These are phyloP conservation scores for Cladophialophora exuberans DNA, from an alignment of 2,329 filamentous ascomycete genomes.

Conservation along the genomic window DNA sequence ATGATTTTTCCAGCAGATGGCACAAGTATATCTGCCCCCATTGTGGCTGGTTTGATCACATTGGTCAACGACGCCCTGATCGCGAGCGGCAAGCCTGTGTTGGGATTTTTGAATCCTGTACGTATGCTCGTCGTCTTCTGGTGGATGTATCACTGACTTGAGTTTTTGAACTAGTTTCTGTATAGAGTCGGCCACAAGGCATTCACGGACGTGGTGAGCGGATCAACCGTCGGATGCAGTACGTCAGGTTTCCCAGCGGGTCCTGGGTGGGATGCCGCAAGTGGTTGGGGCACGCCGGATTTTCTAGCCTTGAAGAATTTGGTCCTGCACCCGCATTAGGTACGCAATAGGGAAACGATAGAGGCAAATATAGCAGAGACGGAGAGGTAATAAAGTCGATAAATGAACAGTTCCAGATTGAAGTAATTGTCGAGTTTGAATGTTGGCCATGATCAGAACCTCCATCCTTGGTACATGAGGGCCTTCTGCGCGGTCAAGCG, in stretches of 20 bases:
- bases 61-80: neutral
- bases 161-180: neutral
- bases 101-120: neutral
- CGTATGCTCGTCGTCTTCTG: neutral
- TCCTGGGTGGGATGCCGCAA: neutral
- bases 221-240: neutral
- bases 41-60: neutral
- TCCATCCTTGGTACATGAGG: neutral
- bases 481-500: neutral
- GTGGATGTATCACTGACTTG: neutral
- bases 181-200: neutral
- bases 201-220: neutral
- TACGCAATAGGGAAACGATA: neutral
- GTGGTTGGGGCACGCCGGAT: neutral
- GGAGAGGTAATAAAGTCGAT: no score
- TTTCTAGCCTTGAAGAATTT: neutral
- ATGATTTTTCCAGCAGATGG: neutral
- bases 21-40: neutral
- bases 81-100: neutral
- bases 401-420: no score
- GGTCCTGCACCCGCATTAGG: no score
- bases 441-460: neutral
- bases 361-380: neutral
- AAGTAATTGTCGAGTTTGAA: neutral
- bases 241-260: neutral